Conservation (phyloP, 2,329 filamentous ascomycete species). For the Escovopsis sp. region DNA sequence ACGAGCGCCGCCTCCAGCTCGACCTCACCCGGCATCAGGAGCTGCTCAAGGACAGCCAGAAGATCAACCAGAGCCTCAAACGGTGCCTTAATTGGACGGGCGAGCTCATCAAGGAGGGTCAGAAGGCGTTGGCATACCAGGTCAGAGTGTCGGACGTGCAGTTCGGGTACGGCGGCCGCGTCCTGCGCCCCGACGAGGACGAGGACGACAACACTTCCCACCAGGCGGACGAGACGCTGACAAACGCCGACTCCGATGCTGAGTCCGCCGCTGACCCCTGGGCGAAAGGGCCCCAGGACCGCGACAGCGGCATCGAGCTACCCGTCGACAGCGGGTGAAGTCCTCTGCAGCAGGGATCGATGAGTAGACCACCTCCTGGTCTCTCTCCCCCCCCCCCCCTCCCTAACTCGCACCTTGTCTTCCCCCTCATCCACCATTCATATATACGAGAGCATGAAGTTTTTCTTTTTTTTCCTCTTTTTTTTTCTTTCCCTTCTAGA, state of each 20-base stretch:
- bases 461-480: neutral
- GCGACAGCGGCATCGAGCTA: constrained; percentile 39
- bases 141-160: constrained; percentile 68
- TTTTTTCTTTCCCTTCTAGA: neutral
- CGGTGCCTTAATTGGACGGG: constrained; percentile 83
- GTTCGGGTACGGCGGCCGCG: constrained; percentile 52
- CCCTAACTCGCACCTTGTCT: too few species aligned
- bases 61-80: constrained; percentile 88
- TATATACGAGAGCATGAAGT: neutral
- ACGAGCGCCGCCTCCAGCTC: constrained; percentile 69
- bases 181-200: constrained; percentile 56
- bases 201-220: constrained; percentile 17
- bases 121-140: constrained; percentile 71
- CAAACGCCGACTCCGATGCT: constrained; percentile 7
- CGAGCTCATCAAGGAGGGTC: constrained; percentile 75
- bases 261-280: constrained; percentile 13
- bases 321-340: constrained; percentile 23
- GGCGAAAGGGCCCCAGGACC: constrained; percentile 29
- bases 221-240: constrained; percentile 11
- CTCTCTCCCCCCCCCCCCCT: neutral
- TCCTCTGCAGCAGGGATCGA: too few species aligned
- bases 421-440: neutral
- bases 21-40: constrained; percentile 84
- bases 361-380: too few species aligned
- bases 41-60: constrained; percentile 76